phyloP scores from a whole-genome alignment of 768 basidiomycete species.

The Pholiota microspora region DNA sequence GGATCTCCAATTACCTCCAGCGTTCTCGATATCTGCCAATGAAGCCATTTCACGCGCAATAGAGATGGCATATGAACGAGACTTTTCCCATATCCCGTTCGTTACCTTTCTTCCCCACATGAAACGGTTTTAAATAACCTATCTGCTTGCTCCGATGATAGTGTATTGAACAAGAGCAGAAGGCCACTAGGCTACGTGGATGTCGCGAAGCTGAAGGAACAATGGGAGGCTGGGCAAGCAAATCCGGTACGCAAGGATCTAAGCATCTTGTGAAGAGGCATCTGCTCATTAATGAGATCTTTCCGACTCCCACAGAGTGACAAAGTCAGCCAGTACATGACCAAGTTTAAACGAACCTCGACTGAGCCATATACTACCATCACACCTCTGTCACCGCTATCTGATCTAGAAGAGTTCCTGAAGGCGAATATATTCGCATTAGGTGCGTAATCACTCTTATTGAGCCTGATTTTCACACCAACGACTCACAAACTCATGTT shows the following conservation, averaged over 20 bases:
- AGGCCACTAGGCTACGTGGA: conserved; percentile 85
- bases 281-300: conserved; percentile 1
- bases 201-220: conserved; percentile 67
- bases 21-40: conserved; percentile 72
- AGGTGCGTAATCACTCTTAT: conserved; percentile 39
- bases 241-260: conserved; percentile 53
- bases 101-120: conserved; percentile 6
- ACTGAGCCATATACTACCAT: conserved; percentile 75
- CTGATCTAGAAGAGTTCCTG: conserved; percentile 81
- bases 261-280: background rate
- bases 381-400: conserved; percentile 75
- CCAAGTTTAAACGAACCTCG: conserved; percentile 64
- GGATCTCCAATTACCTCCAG: conserved; percentile 84
- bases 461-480: no score
- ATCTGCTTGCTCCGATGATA: conserved; percentile 25
- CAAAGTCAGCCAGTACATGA: conserved; percentile 68
- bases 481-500: background rate
- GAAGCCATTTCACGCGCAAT: conserved; percentile 77
- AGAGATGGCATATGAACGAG: conserved; percentile 88
- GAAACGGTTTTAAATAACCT: background rate
- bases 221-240: conserved; percentile 74
- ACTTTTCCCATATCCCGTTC: conserved; percentile 93
- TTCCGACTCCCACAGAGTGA: conserved; percentile 48
- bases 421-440: conserved; percentile 71
- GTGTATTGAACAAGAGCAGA: conserved; percentile 71